A percentile compares a stretch with the other conserved stretches of the same genome.
Conservation (phyloP, 2,329 filamentous ascomycete genomes). For the Diaporthe ampelina region DNA sequence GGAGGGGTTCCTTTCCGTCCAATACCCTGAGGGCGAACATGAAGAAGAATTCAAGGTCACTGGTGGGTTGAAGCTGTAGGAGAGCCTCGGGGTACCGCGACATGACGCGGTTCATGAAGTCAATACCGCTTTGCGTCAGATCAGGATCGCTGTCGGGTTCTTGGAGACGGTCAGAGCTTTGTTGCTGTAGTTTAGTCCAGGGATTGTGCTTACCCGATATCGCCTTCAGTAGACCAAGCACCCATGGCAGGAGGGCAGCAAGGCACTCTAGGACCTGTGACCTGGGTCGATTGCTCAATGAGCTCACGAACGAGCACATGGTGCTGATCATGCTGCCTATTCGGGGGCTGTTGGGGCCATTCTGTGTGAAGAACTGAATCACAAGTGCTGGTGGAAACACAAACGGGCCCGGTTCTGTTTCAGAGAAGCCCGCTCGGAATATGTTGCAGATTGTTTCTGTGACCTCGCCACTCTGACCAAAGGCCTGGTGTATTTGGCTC, state of each 20-base stretch:
- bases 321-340: constrained; percentile 79
- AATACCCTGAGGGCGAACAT: constrained; percentile 79
- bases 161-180: constrained; percentile 44
- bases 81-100: constrained; percentile 73
- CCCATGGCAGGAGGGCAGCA: constrained; percentile 70
- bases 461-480: constrained; percentile 74
- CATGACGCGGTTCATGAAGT: constrained; percentile 77
- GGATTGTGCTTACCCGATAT: constrained; percentile 66
- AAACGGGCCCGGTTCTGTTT: constrained; percentile 81
- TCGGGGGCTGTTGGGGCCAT: constrained; percentile 69
- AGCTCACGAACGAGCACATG: constrained; percentile 78
- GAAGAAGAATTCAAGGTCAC: constrained; percentile 76
- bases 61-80: constrained; percentile 67
- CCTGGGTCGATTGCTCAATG: constrained; percentile 62
- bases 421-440: constrained; percentile 81
- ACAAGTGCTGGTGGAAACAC: constrained; percentile 78
- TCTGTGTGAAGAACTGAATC: constrained; percentile 75
- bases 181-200: not conserved
- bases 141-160: constrained; percentile 77
- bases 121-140: constrained; percentile 79
- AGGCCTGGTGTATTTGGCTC: constrained; percentile 62
- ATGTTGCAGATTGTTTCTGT: constrained; percentile 80
- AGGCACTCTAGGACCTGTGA: constrained; percentile 63
- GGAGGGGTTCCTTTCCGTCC: constrained; percentile 78
- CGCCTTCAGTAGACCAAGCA: constrained; percentile 71